These are phyloP conservation scores for Vanrija pseudolonga DNA, from an alignment of 1,284 basidiomycete species.

Conservation along the genomic window DNA sequence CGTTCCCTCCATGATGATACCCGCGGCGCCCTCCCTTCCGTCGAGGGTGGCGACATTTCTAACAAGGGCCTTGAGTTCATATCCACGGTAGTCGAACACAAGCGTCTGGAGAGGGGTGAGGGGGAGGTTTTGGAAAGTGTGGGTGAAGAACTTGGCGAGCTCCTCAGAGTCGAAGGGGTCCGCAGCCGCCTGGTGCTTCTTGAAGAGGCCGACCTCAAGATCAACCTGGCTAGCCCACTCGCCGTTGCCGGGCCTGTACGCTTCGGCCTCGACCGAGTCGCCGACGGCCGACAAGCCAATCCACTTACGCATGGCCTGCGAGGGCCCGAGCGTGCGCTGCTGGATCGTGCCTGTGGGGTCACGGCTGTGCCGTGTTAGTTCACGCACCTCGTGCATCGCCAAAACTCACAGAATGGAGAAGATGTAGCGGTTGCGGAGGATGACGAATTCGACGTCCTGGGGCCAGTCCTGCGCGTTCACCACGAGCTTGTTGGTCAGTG, in stretches of 20 bases:
- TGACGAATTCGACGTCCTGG: conserved; percentile 63
- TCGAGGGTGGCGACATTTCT: conserved; percentile 60
- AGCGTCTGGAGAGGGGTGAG: conserved; percentile 64
- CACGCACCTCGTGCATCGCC: neutral
- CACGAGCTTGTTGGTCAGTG: conserved; percentile 75
- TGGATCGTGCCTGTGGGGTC: conserved; percentile 68
- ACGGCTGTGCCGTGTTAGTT: conserved; percentile 42
- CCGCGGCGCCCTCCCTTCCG: conserved; percentile 56
- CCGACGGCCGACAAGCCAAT: conserved; percentile 74
- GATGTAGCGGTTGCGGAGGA: conserved; percentile 65
- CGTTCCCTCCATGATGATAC: conserved; percentile 84
- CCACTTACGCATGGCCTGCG: conserved; percentile 64
- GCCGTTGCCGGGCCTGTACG: conserved; percentile 60
- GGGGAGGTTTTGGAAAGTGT: conserved; percentile 64
- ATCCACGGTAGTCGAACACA: conserved; percentile 87
- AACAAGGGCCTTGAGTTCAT: conserved; percentile 72
- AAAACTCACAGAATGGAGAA: conserved; percentile 57
- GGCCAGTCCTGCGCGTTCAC: conserved; percentile 72
- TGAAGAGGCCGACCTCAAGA: conserved; percentile 71
- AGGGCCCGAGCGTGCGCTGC: conserved; percentile 60
- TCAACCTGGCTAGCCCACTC: conserved; percentile 73
- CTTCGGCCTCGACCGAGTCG: conserved; percentile 68
- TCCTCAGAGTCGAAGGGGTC: conserved; percentile 81
- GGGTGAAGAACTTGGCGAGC: conserved; percentile 69
- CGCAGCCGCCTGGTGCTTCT: conserved; percentile 61